Base-by-base conservation (phyloP, 2,329 filamentous ascomycete species). In the Colletotrichum camelliae region DNA sequence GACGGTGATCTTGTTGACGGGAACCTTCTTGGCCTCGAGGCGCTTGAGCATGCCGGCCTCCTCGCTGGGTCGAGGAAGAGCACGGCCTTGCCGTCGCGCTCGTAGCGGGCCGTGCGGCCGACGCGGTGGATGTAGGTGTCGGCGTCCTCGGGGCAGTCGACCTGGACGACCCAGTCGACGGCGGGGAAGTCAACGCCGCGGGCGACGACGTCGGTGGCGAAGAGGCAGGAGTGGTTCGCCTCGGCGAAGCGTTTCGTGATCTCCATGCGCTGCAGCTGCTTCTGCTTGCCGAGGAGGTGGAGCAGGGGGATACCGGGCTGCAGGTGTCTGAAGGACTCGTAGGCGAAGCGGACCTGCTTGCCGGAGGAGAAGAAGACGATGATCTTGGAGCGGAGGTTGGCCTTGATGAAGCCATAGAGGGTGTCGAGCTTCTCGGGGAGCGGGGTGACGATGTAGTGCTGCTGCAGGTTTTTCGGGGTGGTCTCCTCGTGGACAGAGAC, bases 61-160 rank as follows among this genome's bases (percentile, higher is more conserved):
- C 84, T 99, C 97, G 79, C 92, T 97, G 0, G 96, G 71, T 98
- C 95, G 0, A 99, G 87, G 83, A 99, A 98, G 0, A 99, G 85
- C 1, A 98, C 95, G 1, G 97, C 96, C 52, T 94, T 92, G 9
- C 97, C 97, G 69, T 95, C 92, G 78, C 94, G 94, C 81, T 98
- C 94, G 83, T 97, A 98, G 27, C 96, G 92, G n/a, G 97, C 97
- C 21, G 97, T 98, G 35, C 97, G 92, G 2, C 97, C 97, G 6
- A 98, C 96, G 75, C 97, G 93, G 85, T 99, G 97, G 79, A 99
- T 98, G 81, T 99, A 99, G 0, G 97, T 99, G 81, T 98, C 97
- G 5, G 95, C 94, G 83, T 99, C 96, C 84, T 99, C 97, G 0
- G 97, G 97, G 79, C 95, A 98, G 83, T 99, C 97, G n/a, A 95